Evolutionary conservation across 2,329 filamentous ascomycete species (phyloP), one percentile per base, ranked within the genome.

Genomic region (Colletotrichum sp.): DNA sequence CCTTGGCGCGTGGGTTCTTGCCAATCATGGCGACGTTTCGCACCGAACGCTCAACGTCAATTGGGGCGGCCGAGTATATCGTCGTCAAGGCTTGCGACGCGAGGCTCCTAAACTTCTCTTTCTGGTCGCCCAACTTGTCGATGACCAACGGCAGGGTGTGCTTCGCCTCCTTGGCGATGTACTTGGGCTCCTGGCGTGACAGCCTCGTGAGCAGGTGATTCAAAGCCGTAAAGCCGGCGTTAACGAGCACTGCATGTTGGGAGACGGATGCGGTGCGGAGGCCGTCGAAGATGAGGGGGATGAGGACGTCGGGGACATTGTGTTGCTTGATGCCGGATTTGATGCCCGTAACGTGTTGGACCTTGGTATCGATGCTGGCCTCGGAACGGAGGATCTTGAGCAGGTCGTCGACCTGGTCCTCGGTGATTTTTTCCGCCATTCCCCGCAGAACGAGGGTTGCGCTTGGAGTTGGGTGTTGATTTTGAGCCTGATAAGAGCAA

Each of bases 251-350:
- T 59, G 93, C 93, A 81, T 98, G 94, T 80, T 95, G 93, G 57
- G 95, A 95, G 70, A 89, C 88, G 79, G 96, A 94, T 76, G 95
- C 94, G 69, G 92, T 87, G 78, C 94, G 93, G 81, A 98, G 89
- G 78, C 93, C 95, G 77, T 98, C 95, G 85, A 98, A 98, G 78
- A 98, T 92, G 74, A 92, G 89, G 30, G 92, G 86, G 80, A 98
- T 91, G 80, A 90, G 91, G 71, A 86, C 85, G 79, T 98, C 95
- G 76, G 95, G 95, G 62, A 98, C 95, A 87, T 96, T 96, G 83
- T 95, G 94, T 85, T 98, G 96, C 85, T 98, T 98, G 89, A 98
- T 98, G 83, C 93, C 92, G 59, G 95, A 96, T 86, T 98, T 98
- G 85, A 96, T 88, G 81, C 88, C 89, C 76, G 92, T 95, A 80